Evolutionary conservation across 2,329 filamentous ascomycete genomes (phyloP).

Genomic region (Alternaria conjuncta): DNA sequence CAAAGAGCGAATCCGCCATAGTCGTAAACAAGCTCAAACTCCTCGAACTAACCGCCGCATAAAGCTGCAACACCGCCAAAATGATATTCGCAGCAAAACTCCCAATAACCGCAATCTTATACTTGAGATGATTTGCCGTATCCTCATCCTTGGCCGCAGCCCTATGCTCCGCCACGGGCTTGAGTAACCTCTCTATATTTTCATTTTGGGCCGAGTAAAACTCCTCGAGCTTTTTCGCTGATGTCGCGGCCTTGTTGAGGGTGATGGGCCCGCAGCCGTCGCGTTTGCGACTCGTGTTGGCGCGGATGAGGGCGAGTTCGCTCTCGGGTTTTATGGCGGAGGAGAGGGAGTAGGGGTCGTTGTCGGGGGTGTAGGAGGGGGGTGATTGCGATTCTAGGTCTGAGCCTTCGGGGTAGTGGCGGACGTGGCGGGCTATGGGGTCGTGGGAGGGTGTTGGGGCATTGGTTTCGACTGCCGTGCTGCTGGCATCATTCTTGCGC

Average conservation of each 20-base stretch:
- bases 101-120: constrained; percentile 70
- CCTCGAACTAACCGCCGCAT: constrained; percentile 82
- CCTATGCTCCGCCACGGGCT: constrained; percentile 89
- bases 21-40: constrained; percentile 64
- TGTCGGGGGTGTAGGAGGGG: constrained; percentile 67
- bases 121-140: constrained; percentile 79
- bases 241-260: constrained; percentile 50
- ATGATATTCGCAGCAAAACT: constrained; percentile 80
- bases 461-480: constrained; percentile 50
- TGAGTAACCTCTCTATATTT: constrained; percentile 88
- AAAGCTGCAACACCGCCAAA: constrained; percentile 82
- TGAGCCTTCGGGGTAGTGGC: constrained; percentile 21
- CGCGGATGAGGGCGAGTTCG: constrained; percentile 78
- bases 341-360: constrained; percentile 83
- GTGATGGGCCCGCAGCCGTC: constrained; percentile 57
- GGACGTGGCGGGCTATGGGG: constrained; percentile 45
- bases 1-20: constrained; percentile 94
- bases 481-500: constrained; percentile 41
- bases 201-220: constrained; percentile 95
- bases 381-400: constrained; percentile 58
- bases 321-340: constrained; percentile 76
- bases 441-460: constrained; percentile 38
- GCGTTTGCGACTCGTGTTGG: constrained; percentile 77
- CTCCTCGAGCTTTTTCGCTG: constrained; percentile 67
- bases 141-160: constrained; percentile 80